phyloP scores from a whole-genome alignment of 176 grass and related monocot genomes.

The Avena atlantica region DNA sequence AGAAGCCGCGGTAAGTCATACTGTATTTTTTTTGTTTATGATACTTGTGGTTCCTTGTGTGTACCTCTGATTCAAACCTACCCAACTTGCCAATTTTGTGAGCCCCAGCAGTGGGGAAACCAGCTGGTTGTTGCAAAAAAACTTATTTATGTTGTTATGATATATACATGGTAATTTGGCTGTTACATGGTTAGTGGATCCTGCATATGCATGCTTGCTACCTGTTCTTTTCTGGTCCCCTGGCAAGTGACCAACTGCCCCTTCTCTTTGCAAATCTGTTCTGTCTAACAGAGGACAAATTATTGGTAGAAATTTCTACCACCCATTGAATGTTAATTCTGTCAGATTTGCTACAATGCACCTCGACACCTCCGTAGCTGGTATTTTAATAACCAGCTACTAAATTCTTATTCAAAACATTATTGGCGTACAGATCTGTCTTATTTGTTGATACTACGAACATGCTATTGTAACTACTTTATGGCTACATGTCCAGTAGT shows the following conservation, averaged over 20 bases:
- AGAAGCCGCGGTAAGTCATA: conserved; percentile 74
- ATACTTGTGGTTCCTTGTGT: conserved; percentile 26
- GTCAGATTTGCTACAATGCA: conserved; percentile 13
- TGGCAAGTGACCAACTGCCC: conserved; percentile 1
- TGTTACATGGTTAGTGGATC: conserved; percentile 8
- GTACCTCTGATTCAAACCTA: conserved; percentile 15
- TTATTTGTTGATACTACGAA: conserved; percentile 15
- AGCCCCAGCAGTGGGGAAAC: conserved; percentile 8
- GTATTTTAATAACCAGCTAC: conserved; percentile 16
- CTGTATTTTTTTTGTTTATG: conserved; percentile 44
- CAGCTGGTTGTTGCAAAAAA: conserved; percentile 8
- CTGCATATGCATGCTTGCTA: background rate
- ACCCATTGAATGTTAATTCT: background rate
- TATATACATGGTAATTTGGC: conserved; percentile 19
- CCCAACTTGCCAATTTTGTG: conserved; percentile 8
- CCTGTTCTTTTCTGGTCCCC: conserved; percentile 1
- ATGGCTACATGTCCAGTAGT: background rate
- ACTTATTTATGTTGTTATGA: conserved; percentile 28
- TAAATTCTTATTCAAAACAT: background rate
- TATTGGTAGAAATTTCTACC: background rate
- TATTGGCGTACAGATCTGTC: background rate
- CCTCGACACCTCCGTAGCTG: background rate
- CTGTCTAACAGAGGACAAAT: background rate
- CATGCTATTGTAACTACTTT: background rate
- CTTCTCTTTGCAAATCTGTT: conserved; percentile 5